A percentile compares a stretch with the other conserved stretches of the same genome.
Evolutionary conservation across 2,329 filamentous ascomycete species (phyloP).

Genomic region (Rhynchosporium agropyri): DNA sequence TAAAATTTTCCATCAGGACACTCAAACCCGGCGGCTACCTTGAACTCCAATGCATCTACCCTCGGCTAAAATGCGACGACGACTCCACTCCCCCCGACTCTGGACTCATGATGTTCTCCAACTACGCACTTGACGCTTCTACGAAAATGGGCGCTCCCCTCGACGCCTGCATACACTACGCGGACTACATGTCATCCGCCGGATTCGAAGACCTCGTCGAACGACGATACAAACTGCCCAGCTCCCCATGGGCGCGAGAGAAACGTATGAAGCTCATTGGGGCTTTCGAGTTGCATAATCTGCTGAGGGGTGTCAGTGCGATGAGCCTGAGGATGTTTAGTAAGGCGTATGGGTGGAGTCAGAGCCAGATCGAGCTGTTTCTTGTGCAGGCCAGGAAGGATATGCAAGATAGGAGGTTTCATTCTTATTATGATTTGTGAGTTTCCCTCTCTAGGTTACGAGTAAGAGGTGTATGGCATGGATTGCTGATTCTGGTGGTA

Average conservation of each 20-base stretch:
- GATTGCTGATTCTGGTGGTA: not conserved
- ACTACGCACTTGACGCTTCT: constrained; percentile 47
- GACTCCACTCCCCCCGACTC: constrained; percentile 26
- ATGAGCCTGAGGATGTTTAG: constrained; percentile 27
- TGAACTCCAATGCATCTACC: constrained; percentile 32
- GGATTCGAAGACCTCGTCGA: constrained; percentile 42
- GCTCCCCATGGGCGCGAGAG: constrained; percentile 54
- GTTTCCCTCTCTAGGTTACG: not conserved
- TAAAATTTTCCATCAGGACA: not conserved
- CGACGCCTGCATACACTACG: constrained; percentile 31
- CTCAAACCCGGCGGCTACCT: constrained; percentile 32
- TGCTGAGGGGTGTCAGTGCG: constrained; percentile 25
- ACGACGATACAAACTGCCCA: constrained; percentile 49
- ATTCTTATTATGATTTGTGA: constrained; percentile 33
- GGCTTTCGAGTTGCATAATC: constrained; percentile 28
- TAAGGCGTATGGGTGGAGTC: constrained; percentile 33
- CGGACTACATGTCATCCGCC: constrained; percentile 29
- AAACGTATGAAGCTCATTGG: constrained; percentile 31
- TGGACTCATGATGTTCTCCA: constrained; percentile 43
- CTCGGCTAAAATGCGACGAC: constrained; percentile 34
- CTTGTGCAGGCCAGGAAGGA: constrained; percentile 28
- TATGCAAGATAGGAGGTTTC: constrained; percentile 25
- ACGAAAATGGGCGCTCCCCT: constrained; percentile 31
- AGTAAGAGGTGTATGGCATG: not conserved
- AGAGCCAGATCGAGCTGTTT: constrained; percentile 36